Evolutionary conservation across 2,329 filamentous ascomycete species (phyloP).

Genomic region (Colletotrichum sp.): DNA sequence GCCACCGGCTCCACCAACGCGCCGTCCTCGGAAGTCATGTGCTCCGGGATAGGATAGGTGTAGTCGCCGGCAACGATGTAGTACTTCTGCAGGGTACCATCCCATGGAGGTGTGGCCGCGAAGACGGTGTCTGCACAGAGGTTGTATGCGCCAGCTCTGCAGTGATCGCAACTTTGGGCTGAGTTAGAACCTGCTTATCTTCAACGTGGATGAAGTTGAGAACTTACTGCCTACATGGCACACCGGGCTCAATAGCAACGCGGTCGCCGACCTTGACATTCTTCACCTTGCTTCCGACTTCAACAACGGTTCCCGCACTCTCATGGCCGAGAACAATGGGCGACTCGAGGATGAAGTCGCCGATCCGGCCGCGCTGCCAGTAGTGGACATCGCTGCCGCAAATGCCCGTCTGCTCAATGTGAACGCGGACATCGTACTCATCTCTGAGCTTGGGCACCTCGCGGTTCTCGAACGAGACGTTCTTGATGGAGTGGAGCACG

Average conservation of each 20-base stretch:
- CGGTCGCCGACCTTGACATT: conserved; percentile 47
- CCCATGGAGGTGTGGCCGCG: conserved; percentile 53
- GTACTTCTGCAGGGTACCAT: conserved; percentile 55
- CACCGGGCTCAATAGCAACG: conserved; percentile 54
- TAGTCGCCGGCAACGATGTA: conserved; percentile 52
- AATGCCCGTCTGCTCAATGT: conserved; percentile 51
- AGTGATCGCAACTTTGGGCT: conserved; percentile 42
- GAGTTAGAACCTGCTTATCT: background rate
- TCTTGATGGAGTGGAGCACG: conserved; percentile 49
- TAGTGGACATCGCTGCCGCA: conserved; percentile 53
- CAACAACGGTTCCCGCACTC: conserved; percentile 44
- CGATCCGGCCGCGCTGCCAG: conserved; percentile 52
- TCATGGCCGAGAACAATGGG: conserved; percentile 56
- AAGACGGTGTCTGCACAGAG: conserved; percentile 49
- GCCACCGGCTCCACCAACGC: conserved; percentile 58
- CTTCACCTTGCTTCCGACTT: conserved; percentile 44
- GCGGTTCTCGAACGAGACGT: conserved; percentile 49
- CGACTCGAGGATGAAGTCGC: conserved; percentile 46
- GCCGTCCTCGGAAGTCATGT: conserved; percentile 54
- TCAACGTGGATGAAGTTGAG: background rate
- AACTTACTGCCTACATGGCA: conserved; percentile 38
- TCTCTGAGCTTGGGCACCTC: conserved; percentile 42
- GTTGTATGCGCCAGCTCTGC: conserved; percentile 44
- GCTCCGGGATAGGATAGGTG: conserved; percentile 48
- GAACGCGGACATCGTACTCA: conserved; percentile 46